These are phyloP conservation scores for Russula emetica DNA, from an alignment of 768 basidiomycete species.

Conservation along the genomic window DNA sequence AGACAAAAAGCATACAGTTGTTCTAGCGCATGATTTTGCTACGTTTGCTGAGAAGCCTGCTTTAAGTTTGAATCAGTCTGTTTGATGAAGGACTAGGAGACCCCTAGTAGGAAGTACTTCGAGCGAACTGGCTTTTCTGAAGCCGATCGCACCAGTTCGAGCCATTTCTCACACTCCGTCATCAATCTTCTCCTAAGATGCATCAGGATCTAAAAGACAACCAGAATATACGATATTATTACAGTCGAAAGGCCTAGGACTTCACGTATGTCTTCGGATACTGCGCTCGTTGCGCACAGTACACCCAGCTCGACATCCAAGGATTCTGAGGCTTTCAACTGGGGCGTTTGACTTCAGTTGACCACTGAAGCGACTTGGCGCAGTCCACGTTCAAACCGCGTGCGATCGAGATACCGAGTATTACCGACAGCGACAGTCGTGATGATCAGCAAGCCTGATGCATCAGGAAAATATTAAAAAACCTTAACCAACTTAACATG, in stretches of 20 bases:
- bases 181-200: neutral
- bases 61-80: too few relatives aligned
- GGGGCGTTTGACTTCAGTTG: neutral
- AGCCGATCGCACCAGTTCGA: neutral
- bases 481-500: too few relatives aligned
- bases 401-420: neutral
- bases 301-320: neutral
- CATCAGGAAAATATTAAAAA: too few relatives aligned
- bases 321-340: neutral
- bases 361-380: neutral
- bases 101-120: conserved; percentile 12
- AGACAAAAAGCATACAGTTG: neutral
- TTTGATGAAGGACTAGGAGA: neutral
- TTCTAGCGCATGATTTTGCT: neutral
- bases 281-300: neutral
- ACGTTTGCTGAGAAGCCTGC: too few relatives aligned
- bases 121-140: conserved; percentile 2
- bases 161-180: conserved; percentile 20
- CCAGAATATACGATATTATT: neutral
- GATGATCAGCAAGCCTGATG: neutral
- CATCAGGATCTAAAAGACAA: neutral
- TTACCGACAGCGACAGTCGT: neutral
- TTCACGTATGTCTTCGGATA: conserved; percentile 16
- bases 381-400: neutral
- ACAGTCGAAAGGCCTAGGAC: conserved; percentile 20